Conservation (phyloP, 2,329 filamentous ascomycete species). For the Fusarium fracticaudum region DNA sequence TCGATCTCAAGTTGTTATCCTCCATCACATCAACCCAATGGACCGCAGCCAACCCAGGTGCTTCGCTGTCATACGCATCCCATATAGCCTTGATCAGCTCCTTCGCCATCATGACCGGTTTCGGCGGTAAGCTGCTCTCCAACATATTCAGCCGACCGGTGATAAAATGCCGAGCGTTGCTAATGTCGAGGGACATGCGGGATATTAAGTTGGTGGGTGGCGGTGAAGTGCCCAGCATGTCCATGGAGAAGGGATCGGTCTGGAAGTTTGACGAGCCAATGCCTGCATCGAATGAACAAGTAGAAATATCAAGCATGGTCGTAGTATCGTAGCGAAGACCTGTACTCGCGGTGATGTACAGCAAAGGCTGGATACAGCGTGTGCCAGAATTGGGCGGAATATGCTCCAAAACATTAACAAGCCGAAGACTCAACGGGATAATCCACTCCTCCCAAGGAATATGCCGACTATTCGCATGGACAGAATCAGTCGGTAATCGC, state of each 20-base stretch:
- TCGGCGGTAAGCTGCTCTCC: slow-evolving; percentile 53
- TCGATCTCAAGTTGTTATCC: slow-evolving; percentile 44
- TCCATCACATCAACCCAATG: slow-evolving; percentile 58
- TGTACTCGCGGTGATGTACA: slow-evolving; percentile 51
- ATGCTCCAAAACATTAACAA: slow-evolving; percentile 47
- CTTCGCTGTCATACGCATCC: slow-evolving; percentile 52
- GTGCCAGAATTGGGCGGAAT: slow-evolving; percentile 50
- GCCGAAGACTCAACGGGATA: slow-evolving; percentile 46
- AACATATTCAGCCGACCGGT: slow-evolving; percentile 51
- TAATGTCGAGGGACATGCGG: slow-evolving; percentile 48
- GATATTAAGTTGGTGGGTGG: slow-evolving; percentile 31
- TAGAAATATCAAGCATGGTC: slow-evolving; percentile 27
- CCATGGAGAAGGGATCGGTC: slow-evolving; percentile 16
- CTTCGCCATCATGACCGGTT: slow-evolving; percentile 54
- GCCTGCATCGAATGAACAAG: slow-evolving; percentile 14
- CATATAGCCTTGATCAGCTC: slow-evolving; percentile 54
- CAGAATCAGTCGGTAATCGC: slow-evolving; percentile 42
- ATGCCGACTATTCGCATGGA: slow-evolving; percentile 28
- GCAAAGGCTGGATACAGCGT: slow-evolving; percentile 49
- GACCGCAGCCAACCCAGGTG: slow-evolving; percentile 44
- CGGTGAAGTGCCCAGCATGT: slow-evolving; percentile 17
- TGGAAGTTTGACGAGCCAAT: slow-evolving; percentile 5
- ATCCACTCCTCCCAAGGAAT: slow-evolving; percentile 51
- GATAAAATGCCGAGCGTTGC: slow-evolving; percentile 51
- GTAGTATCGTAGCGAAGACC: slow-evolving; percentile 44